Base-by-base conservation (phyloP, 2,329 filamentous ascomycete species). In the Phoma sp. region DNA sequence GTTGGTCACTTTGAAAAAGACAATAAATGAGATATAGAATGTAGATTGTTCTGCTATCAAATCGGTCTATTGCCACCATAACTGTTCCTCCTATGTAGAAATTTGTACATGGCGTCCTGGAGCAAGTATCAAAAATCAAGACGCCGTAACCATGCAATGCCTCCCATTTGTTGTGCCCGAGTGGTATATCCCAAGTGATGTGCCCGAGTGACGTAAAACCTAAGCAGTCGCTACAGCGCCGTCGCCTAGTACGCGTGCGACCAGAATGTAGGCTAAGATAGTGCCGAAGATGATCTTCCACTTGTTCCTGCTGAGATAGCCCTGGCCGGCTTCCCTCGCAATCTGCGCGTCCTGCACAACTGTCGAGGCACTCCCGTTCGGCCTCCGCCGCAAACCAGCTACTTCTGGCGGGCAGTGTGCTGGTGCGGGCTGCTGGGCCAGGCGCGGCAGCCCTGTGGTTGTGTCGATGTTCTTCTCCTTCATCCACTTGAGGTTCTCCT, bases 401-500 rank as follows among this genome's bases (percentile, higher is more conserved):
- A 77, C 87, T 77, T 81, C 85, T 51, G 74, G 88, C 68, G 76
- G 89, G 81, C 74, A 91, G 45, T 83, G 79, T 69, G 81, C 45
- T 78, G 80, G 68, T 34, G 67, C 53, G 11, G 57, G 25, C 11
- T 53, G 56, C 3, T 79, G 75, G 47, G 85, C 80, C 3, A 81
- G 82, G n/a, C 85, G 79, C 29, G 84, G 82, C 57, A 84, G 83
- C 1, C 95, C 95, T 0, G 91, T 96, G 9, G 80, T 79, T 5
- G 84, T 78, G 74, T 99, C 92, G 63, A 99, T 87, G 61, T 87
- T 86, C 70, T 91, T 86, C 69, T 92, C 87, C 71, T 86, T 86
- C 82, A 99, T 96, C 92, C 91, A 97, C 67, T 86, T 87, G 87
- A 89, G 91, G 72, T 99, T 99, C 79, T 95, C 91, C 59, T 84